phyloP scores from a whole-genome alignment of 1,139 yeast genomes.

The Hansenula lynferdii region DNA sequence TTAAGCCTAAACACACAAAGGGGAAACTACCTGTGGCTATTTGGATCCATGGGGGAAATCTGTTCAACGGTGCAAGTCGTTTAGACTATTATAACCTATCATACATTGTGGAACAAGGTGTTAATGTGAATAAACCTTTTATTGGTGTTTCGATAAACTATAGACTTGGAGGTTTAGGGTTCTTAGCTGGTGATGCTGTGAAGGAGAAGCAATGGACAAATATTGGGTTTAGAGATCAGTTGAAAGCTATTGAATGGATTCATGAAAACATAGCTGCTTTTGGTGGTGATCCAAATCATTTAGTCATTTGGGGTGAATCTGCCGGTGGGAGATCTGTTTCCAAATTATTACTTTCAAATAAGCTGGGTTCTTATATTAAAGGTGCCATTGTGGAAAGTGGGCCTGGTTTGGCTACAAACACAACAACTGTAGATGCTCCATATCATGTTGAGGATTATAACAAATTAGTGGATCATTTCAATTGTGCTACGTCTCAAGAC shows the following conservation, averaged over 20 bases:
- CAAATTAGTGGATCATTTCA: constrained; percentile 7
- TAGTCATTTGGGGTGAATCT: constrained; percentile 33
- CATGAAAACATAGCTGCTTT: constrained; percentile 28
- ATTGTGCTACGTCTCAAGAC: constrained; percentile 13
- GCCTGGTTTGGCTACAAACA: constrained; percentile 8
- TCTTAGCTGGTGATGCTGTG: constrained; percentile 23
- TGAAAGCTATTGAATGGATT: constrained; percentile 33
- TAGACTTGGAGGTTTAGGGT: constrained; percentile 31
- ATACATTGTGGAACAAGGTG: constrained; percentile 21
- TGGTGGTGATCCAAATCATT: constrained; percentile 33
- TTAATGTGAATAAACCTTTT: constrained; percentile 23
- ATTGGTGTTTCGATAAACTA: constrained; percentile 32
- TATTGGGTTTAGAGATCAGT: constrained; percentile 30
- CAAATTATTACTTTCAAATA: constrained; percentile 23
- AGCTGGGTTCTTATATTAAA: constrained; percentile 18
- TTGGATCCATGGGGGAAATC: constrained; percentile 37
- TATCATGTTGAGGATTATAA: constrained; percentile 10
- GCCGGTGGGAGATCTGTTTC: constrained; percentile 33
- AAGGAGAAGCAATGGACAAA: constrained; percentile 21
- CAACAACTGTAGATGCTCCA: constrained; percentile 1
- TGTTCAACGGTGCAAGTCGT: constrained; percentile 27
- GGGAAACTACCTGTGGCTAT: constrained; percentile 25
- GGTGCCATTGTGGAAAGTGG: constrained; percentile 27
- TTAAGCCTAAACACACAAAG: constrained; percentile 53
- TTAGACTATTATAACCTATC: constrained; percentile 24